Base-by-base conservation (phyloP, 1,284 basidiomycete species). In the Cryptococcus sp. region DNA sequence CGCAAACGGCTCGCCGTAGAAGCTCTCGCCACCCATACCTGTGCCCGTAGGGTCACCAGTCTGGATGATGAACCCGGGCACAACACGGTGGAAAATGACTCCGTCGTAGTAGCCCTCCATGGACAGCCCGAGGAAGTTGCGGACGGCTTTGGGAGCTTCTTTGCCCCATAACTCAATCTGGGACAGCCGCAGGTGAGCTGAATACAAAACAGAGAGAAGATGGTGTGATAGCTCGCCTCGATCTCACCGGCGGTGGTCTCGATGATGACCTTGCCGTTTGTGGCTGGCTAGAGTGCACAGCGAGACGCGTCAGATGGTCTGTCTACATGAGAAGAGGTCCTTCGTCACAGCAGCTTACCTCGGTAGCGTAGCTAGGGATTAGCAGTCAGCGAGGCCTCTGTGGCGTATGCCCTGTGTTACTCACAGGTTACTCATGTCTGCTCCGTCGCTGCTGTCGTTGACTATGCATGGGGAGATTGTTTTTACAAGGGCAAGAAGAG, bases 101-200 rank as follows among this genome's bases (percentile, higher is more conserved):
- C 88, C 87, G 66, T 98, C 95, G 77, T 98, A 98, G 77, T 96
- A 98, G 6, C 94, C 92, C 81, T 95, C 92, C 83, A 96, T 88
- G 0, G 89, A 85, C 35, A 95, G 81, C 16, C 89, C 85, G 48
- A 97, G 80, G 75, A 95, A 92, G 79, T 98, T 98, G 44, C 93
- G 84, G 70, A 90, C 94, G 72, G 96, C 83, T 79, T 89, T 91
- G 0, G 95, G 95, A 18, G 89, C 85, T 84, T 98, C 92, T 79
- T 91, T 92, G 18, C 90, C 85, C 92, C 94, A 98, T 53, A 98
- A 80, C 72, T 98, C 95, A 47, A 98, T 86, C 71, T 80, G 61
- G 21, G 16, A 24, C 21, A 16, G 23, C n/a, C 3, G 21, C 20
- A 23, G 36, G 8, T 9, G 5, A 43, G 39, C 57, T 33, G 62